Evolutionary conservation across 768 basidiomycete species (phyloP), one percentile per base, ranked within the genome.

Genomic region (Amanita subjunquillea): DNA sequence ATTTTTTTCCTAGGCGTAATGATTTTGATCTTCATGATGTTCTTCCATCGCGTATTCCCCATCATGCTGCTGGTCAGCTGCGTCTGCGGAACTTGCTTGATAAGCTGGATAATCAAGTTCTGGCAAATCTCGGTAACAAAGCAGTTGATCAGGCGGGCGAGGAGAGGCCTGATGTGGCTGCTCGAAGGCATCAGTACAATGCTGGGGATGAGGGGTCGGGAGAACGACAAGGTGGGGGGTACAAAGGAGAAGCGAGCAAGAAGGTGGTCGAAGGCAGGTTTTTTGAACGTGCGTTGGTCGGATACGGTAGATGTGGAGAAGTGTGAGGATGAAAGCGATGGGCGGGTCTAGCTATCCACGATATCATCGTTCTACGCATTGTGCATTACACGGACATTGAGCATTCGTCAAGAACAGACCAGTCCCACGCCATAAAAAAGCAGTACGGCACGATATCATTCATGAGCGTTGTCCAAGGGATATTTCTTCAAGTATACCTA

Each of bases 21-120:
- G 40, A 34, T 51, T 29, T 17, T 43, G 41, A 51, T 51, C 29
- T 51, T 51, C 29, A 25, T 51, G 41, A 51, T 51, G 25, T 51
- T 51, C 30, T 20, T 23, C 29, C 32, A 42, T 12, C 30, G 29
- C 9, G 30, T 30, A 6, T 51, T 51, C 32, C 41, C 50, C 3
- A 51, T 51, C 29, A 34, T 51, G 29, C 39, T 51, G 9, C 25
- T 43, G 17, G 40, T 43, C 12, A 32, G 41, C 17, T 51, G 50
- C 17, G 17, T 43, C 12, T 1, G 10, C 10, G 29, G 50, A 15
- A 3, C 50, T 0, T 41, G 40, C 13, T 7, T 23, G 10, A 12
- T 51, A 22, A 36, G 30, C 13, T 51, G 34, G 29, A 20, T 2
- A 2, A 44, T 51, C 22, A 12, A 22, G 9, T 51, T 51, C 12